These are phyloP conservation scores for Gaeumannomyces tritici DNA, from an alignment of 2,329 filamentous ascomycete genomes.

Conservation along the genomic window DNA sequence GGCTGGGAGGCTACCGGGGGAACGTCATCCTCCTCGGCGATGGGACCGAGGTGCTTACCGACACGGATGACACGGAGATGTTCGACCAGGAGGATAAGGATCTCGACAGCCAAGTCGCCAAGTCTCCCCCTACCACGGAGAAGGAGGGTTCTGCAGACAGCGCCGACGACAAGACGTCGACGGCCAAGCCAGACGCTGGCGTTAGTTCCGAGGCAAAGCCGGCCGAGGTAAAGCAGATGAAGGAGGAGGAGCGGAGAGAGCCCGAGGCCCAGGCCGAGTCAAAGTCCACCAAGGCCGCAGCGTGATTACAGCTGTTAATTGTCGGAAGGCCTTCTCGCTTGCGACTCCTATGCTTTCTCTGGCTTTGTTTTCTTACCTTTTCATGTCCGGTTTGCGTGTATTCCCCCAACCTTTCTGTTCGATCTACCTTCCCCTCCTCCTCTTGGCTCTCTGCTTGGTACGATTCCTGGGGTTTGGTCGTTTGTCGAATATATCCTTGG, in stretches of 20 bases:
- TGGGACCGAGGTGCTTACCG: constrained; percentile 84
- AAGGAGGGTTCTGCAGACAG: background rate
- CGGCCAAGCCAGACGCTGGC: background rate
- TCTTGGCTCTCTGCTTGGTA: background rate
- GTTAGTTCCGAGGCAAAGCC: background rate
- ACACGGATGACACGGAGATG: constrained; percentile 85
- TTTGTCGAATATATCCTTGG: background rate
- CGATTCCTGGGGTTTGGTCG: background rate
- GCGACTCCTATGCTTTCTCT: background rate
- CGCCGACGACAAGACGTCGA: background rate
- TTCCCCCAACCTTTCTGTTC: background rate
- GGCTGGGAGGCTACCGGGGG: constrained; percentile 62
- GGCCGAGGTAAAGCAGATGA: background rate
- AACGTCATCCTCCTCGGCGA: constrained; percentile 93
- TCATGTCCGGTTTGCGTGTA: background rate
- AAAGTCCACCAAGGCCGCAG: background rate
- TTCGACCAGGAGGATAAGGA: constrained; percentile 91
- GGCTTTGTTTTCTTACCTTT: background rate
- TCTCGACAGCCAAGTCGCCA: constrained; percentile 72
- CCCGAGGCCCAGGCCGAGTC: background rate
- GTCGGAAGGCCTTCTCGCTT: background rate
- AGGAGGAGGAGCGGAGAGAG: background rate
- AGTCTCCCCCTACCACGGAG: constrained; percentile 31
- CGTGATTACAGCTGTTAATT: background rate
- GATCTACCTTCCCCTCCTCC: background rate